A percentile compares a stretch with the other conserved stretches of the same genome.
Conservation (phyloP, 345 rosid species). For the Citrus medica region DNA sequence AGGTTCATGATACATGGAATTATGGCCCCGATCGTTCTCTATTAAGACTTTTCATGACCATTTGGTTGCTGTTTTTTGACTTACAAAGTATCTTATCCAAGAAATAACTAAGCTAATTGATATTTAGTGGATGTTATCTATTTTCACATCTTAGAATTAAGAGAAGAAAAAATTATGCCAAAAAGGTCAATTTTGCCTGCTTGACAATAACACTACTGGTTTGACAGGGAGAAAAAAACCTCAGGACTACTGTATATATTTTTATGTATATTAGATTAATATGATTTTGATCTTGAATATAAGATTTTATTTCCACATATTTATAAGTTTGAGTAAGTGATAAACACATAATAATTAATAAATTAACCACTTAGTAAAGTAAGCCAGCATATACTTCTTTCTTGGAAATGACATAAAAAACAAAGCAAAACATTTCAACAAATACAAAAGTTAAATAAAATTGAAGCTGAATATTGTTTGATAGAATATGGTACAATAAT, state of each 20-base stretch:
- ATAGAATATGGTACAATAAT: not conserved
- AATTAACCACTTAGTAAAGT: not conserved
- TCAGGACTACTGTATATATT: too few species aligned
- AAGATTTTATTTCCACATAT: not conserved
- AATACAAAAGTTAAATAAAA: too few species aligned
- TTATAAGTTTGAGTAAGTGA: not conserved
- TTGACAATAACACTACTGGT: not conserved
- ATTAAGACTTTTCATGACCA: not conserved
- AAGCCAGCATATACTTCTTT: not conserved
- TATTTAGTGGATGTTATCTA: not conserved
- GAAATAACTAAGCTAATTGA: not conserved
- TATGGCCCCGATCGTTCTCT: not conserved
- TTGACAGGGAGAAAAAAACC: too few species aligned
- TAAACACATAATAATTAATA: not conserved
- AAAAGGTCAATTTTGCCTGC: constrained; percentile 4
- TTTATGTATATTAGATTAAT: too few species aligned
- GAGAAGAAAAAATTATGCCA: not conserved
- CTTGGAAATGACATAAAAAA: not conserved
- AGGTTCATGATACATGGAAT: constrained; percentile 2
- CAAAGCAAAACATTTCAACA: not conserved
- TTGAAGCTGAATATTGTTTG: not conserved
- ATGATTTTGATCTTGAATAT: not conserved
- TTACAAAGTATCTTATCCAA: not conserved
- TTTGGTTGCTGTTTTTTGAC: not conserved
- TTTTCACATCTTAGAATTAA: not conserved